Evolutionary conservation across 179 eudicot genomes (phyloP).

Genomic region (Silene coronaria): DNA sequence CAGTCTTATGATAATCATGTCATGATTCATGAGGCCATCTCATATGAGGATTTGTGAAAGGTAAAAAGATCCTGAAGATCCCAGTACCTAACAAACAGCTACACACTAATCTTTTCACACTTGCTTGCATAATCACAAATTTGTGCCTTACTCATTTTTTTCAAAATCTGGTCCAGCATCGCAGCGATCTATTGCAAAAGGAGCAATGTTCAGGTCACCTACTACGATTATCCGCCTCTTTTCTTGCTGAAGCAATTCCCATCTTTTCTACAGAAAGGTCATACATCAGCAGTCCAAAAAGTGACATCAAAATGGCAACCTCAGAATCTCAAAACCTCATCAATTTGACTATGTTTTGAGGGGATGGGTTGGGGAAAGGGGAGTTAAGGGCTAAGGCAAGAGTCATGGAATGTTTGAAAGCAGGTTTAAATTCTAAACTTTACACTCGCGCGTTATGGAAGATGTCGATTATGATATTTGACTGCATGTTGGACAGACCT

Average conservation of each 20-base stretch:
- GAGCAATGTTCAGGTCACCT: conserved; percentile 93
- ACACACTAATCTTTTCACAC: neutral
- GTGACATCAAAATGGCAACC: neutral
- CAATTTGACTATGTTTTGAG: neutral
- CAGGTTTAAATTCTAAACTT: neutral
- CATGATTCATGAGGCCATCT: neutral
- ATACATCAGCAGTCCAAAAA: conserved; percentile 20
- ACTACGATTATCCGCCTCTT: conserved; percentile 72
- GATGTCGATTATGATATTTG: neutral
- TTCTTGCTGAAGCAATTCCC: conserved; percentile 62
- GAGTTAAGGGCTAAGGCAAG: neutral
- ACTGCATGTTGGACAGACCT: neutral
- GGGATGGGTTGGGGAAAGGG: no score
- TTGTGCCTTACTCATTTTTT: conserved; percentile 63
- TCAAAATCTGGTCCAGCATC: conserved; percentile 87
- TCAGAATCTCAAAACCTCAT: neutral
- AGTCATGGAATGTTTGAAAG: neutral
- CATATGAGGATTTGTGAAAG: neutral
- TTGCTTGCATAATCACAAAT: neutral
- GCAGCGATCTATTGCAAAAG: conserved; percentile 79
- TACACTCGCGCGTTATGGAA: neutral
- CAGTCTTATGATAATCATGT: neutral
- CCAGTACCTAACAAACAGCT: neutral
- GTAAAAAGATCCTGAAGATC: neutral
- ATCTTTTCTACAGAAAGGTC: conserved; percentile 73